Base-by-base conservation (phyloP, 78 protist species). In the Bigelowiella natans region DNA sequence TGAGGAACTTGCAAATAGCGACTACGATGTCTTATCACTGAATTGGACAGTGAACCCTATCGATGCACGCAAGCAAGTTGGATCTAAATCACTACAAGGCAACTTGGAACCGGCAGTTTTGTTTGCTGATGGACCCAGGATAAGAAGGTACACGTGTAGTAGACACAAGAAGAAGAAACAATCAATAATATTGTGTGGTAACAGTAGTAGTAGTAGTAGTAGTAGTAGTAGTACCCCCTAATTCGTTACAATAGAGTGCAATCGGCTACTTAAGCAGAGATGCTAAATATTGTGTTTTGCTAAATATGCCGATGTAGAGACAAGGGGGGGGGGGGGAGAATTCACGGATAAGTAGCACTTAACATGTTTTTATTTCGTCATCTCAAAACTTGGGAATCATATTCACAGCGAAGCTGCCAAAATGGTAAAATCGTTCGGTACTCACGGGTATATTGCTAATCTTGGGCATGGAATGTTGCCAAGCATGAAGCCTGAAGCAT, bases 391-490 rank as follows among this genome's bases (percentile, higher is more conserved):
- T n/a, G n/a, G n/a, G n/a, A n/a, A n/a, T n/a, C n/a, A n/a, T n/a
- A n/a, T n/a, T n/a, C n/a, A n/a, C 73, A 51, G 73, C 34, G 73
- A 51, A 51, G 73, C 18, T 7, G 18, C 34, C 34, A 51, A 51
- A 18, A 51, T 51, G 73, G 73, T 51, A 26, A 7, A 51, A 51
- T 7, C 73, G 34, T 51, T 51, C 73, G 73, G 73, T 26, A 7
- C 73, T 18, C 18, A 51, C 73, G 34, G 73, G 73, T 51, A 51
- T 11, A 85, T 85, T 11, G 87, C 38, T 18, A 85, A 85, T 37
- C 38, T 85, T 11, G 87, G 87, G 7, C 87, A 85, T 18, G 87
- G 87, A 18, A 85, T 85, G 87, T 11, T 85, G 87, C 87, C 87
- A 29, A 18, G 30, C 30, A 85, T 85, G 87, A 37, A 85, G 7